Conservation (phyloP, 2,329 filamentous ascomycete species). For the Fusarium scirpi region DNA sequence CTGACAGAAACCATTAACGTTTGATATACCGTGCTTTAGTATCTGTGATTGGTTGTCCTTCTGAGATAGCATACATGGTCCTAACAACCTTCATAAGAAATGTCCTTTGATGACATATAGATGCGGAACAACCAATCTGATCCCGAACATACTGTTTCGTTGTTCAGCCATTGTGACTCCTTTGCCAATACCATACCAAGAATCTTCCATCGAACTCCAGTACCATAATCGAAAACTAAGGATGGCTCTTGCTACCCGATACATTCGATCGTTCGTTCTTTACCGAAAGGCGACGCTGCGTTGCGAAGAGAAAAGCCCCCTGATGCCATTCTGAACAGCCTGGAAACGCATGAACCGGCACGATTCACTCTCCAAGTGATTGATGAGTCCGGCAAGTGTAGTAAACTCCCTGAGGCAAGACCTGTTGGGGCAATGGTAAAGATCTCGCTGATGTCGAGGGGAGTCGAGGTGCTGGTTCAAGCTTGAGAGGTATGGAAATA, state of each 20-base stretch:
- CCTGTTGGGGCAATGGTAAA: slow-evolving; percentile 57
- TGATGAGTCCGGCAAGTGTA: slow-evolving; percentile 55
- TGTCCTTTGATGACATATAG: background rate
- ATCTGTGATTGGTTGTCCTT: background rate
- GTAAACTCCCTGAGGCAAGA: slow-evolving; percentile 54
- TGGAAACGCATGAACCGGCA: slow-evolving; percentile 56
- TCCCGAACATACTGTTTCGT: background rate
- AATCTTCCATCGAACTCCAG: no score
- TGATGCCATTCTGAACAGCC: slow-evolving; percentile 51
- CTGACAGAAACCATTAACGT: background rate
- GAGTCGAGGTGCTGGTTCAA: slow-evolving; percentile 69
- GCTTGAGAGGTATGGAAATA: slow-evolving; percentile 51
- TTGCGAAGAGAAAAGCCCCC: slow-evolving; percentile 27
- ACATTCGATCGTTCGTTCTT: no score
- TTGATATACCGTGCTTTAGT: background rate
- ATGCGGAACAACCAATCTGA: background rate
- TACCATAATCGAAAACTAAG: background rate
- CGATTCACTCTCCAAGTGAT: slow-evolving; percentile 59
- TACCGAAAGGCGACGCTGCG: slow-evolving; percentile 20
- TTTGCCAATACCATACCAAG: background rate
- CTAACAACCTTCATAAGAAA: background rate
- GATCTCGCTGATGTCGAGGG: slow-evolving; percentile 52
- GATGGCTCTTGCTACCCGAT: no score
- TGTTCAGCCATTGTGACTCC: background rate
- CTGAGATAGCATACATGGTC: background rate